phyloP scores from a whole-genome alignment of 805 yeast species.

The Sporopachydermia lactativora region DNA sequence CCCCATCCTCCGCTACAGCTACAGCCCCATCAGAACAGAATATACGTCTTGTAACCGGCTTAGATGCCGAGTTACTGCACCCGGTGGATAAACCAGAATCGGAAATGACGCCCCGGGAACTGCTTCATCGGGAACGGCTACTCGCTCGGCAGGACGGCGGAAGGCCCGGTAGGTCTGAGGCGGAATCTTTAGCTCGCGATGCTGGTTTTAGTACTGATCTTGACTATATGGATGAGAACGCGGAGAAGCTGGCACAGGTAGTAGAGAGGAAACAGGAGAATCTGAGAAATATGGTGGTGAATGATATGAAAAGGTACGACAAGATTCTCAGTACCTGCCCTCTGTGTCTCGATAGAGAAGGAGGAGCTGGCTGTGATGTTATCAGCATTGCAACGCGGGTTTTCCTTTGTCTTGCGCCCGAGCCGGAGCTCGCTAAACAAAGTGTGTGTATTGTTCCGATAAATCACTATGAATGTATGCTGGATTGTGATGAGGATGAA shows the following conservation, averaged over 20 bases:
- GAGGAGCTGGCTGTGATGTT: constrained; percentile 18
- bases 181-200: constrained; percentile 24
- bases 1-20: background rate
- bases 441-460: constrained; percentile 28
- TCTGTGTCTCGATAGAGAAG: constrained; percentile 21
- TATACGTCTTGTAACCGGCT: constrained; percentile 5
- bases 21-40: constrained; percentile 8
- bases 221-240: constrained; percentile 30
- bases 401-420: constrained; percentile 25
- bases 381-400: constrained; percentile 23
- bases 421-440: constrained; percentile 24
- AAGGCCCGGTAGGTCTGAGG: constrained; percentile 14
- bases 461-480: constrained; percentile 24
- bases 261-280: constrained; percentile 18
- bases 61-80: constrained; percentile 6
- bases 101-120: constrained; percentile 24
- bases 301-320: constrained; percentile 16
- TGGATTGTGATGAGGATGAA: constrained; percentile 29
- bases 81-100: constrained; percentile 12
- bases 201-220: constrained; percentile 23
- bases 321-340: constrained; percentile 22
- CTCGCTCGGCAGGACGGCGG: constrained; percentile 11
- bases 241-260: constrained; percentile 22
- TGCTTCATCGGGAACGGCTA: constrained; percentile 20
- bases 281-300: constrained; percentile 16